Evolutionary conservation across 78 protist genomes (phyloP), one percentile per base, ranked within the genome.

Genomic region (Speleostelium caveatum): DNA sequence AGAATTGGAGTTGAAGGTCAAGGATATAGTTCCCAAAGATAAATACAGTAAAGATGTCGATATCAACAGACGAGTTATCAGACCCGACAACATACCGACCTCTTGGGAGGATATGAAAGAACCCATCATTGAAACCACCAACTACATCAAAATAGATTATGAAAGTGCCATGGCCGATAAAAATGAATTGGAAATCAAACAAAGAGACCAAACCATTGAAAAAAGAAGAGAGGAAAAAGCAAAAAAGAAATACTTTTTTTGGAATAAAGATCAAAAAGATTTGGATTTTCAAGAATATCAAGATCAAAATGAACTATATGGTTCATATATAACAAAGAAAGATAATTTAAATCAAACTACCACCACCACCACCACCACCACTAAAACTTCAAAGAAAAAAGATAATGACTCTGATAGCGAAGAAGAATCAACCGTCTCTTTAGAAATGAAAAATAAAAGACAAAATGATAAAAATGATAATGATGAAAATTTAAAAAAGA

Each of bases 231-330:
- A 67, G 35, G 89, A 80, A 32, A 55, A 65, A 21, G 41, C 89
- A 6, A 80, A 80, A 33, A 80, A 80, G 69, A 80, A 80, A 33
- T 80, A 38, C 41, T 80, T 80, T 38, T 80, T 80, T 41, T 80
- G 89, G 89, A 49, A 51, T 55, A 30, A 80, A 39, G 68, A 80
- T 21, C 30, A 45, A 26, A 41, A 42, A 14, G 77, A 71, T 53
- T 49, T 6, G 16, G 76, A 45, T 45, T 45, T 45, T 45, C n/a
- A 45, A 45, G 10, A 45, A 45, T 45, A 10, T 45, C 6, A 45
- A 45, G 6, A 6, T 45, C 53, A 45, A 45, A 45, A 10, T 45
- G 10, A 45, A 14, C 6, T 14, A 45, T 45, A 45, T 45, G 10
- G 10, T 45, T 45, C 10, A 14, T 14, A 45, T 45, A 14, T 45